Evolutionary conservation across 2,329 filamentous ascomycete genomes (phyloP).

Genomic region (Aspergillus sp.): DNA sequence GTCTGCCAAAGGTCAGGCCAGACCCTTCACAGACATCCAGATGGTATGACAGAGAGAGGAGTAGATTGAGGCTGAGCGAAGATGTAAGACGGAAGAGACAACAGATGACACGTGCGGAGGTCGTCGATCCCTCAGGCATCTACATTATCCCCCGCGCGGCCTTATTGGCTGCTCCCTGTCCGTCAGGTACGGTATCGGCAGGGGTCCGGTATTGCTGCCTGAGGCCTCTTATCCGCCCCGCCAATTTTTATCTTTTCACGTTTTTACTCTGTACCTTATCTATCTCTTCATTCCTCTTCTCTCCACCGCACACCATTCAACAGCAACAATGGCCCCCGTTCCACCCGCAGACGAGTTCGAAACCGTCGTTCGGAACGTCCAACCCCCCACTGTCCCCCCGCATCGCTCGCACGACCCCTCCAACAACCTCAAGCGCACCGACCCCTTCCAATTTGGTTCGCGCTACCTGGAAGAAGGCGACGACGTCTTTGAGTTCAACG

Average conservation of each 20-base stretch:
- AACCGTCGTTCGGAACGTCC: slow-evolving; percentile 44
- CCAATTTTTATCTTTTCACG: neutral
- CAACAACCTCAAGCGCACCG: slow-evolving; percentile 79
- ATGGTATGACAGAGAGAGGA: neutral
- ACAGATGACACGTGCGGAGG: neutral
- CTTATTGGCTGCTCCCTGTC: slow-evolving; percentile 17
- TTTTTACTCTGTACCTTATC: neutral
- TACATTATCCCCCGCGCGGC: slow-evolving; percentile 15
- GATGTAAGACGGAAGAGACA: neutral
- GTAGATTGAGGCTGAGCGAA: neutral
- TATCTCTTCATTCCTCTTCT: neutral
- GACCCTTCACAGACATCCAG: neutral
- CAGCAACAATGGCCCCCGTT: neutral
- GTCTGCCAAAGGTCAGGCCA: too few relatives aligned
- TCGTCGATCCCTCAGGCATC: slow-evolving; percentile 26
- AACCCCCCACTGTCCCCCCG: slow-evolving; percentile 47
- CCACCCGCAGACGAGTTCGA: slow-evolving; percentile 23
- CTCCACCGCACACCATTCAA: neutral
- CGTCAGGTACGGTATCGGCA: neutral
- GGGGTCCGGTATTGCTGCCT: slow-evolving; percentile 2
- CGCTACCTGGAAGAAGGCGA: slow-evolving; percentile 79
- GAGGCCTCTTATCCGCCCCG: neutral
- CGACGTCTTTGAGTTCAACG: slow-evolving; percentile 95
- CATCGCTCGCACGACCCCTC: slow-evolving; percentile 66
- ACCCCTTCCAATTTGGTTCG: slow-evolving; percentile 94